Evolutionary conservation across 441 rosid genomes (phyloP).

Genomic region (Flueggea neowawraea): DNA sequence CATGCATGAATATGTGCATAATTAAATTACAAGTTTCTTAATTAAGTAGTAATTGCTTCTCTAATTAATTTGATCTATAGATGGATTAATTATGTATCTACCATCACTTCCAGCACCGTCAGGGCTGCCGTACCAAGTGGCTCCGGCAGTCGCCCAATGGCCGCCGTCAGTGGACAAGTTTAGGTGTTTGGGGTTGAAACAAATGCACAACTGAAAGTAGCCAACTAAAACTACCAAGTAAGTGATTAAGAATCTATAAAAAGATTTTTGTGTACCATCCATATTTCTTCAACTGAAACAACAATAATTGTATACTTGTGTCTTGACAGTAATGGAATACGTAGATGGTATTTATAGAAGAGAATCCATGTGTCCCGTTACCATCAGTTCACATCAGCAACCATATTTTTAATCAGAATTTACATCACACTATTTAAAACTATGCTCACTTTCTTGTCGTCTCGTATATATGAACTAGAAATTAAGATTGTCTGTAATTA

Average conservation of each 20-base stretch:
- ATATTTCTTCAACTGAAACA: neutral
- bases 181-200: slow-evolving; percentile 17
- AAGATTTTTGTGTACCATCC: neutral
- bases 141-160: slow-evolving; percentile 42
- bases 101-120: slow-evolving; percentile 49
- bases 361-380: slow-evolving; percentile 11
- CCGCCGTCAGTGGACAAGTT: slow-evolving; percentile 15
- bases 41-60: too few species aligned
- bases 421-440: too few species aligned
- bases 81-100: slow-evolving; percentile 8
- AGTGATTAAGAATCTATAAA: neutral
- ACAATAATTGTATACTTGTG: too few species aligned
- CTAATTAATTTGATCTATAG: too few species aligned
- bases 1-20: neutral
- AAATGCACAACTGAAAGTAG: slow-evolving; percentile 12
- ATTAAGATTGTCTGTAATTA: too few species aligned
- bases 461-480: too few species aligned
- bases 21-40: too few species aligned
- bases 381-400: too few species aligned
- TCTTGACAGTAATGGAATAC: too few species aligned
- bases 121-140: slow-evolving; percentile 56
- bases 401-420: too few species aligned
- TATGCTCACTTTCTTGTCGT: too few species aligned
- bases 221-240: slow-evolving; percentile 12
- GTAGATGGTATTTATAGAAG: slow-evolving; percentile 13